These are phyloP conservation scores for Aspergillus transmontanensis DNA, from an alignment of 2,329 filamentous ascomycete genomes.

Conservation along the genomic window DNA sequence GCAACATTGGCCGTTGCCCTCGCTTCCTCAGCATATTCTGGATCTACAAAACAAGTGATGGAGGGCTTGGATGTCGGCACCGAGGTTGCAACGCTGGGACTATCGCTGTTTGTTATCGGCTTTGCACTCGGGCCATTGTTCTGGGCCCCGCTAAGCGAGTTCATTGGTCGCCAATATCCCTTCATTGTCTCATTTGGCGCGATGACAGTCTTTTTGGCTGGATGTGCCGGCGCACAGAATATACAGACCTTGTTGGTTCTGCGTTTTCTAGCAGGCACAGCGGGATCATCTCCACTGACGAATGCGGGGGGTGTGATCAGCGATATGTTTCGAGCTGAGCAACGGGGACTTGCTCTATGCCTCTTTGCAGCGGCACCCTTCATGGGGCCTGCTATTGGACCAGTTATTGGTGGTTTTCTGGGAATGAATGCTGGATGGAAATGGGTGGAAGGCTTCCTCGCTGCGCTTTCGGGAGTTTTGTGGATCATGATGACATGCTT, in stretches of 20 bases:
- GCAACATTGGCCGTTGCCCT: constrained; percentile 15
- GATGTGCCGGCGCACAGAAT: constrained; percentile 53
- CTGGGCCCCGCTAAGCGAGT: constrained; percentile 35
- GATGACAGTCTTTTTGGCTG: constrained; percentile 62
- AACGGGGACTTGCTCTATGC: constrained; percentile 60
- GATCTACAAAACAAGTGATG: constrained; percentile 12
- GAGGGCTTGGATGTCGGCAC: constrained; percentile 9
- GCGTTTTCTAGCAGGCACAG: constrained; percentile 64
- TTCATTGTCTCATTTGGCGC: constrained; percentile 21
- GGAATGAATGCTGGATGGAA: constrained; percentile 64
- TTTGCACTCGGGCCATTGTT: constrained; percentile 42
- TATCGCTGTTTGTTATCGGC: constrained; percentile 36
- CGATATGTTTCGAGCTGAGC: constrained; percentile 56
- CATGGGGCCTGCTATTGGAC: constrained; percentile 63
- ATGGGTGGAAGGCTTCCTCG: constrained; percentile 64
- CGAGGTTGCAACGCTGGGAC: constrained; percentile 14
- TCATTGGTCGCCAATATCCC: constrained; percentile 26
- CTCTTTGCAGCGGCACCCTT: constrained; percentile 67
- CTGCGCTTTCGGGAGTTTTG: constrained; percentile 62
- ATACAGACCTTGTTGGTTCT: constrained; percentile 58
- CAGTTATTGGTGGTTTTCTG: constrained; percentile 66
- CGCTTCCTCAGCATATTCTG: constrained; percentile 13
- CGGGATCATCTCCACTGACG: constrained; percentile 61
- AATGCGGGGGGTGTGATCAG: constrained; percentile 62
- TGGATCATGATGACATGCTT: constrained; percentile 38